Percentiles rank a stretch among this genome's conserved stretches.
These are phyloP conservation scores for Rhododendron williamsianum DNA, from an alignment of 148 eudicot genomes.

Conservation along the genomic window DNA sequence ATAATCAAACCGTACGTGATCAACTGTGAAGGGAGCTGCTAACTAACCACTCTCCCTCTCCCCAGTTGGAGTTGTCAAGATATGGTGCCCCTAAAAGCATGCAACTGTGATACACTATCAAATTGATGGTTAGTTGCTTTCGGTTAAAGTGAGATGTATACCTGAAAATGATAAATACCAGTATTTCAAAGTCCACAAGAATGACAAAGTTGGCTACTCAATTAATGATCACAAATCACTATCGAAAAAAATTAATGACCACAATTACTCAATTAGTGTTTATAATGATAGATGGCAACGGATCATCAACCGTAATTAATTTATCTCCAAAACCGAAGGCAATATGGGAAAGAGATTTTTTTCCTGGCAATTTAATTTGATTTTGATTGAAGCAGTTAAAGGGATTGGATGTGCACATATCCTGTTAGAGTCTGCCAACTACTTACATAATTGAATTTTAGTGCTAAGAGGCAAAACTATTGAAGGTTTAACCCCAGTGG, in stretches of 20 bases:
- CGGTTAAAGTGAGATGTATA: not conserved
- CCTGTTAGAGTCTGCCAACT: constrained; percentile 8
- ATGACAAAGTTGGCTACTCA: not conserved
- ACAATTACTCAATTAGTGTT: not conserved
- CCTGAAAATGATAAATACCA: not conserved
- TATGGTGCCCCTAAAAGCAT: too few species aligned
- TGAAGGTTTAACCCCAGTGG: not conserved
- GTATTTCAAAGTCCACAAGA: not conserved
- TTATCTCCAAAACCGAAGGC: not conserved
- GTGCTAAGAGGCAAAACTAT: not conserved
- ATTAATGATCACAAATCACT: not conserved
- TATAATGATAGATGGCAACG: not conserved
- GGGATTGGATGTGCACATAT: constrained; percentile 8
- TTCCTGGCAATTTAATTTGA: not conserved
- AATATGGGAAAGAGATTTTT: not conserved
- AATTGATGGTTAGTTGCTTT: not conserved
- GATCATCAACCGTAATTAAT: constrained; percentile 5
- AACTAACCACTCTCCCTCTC: too few species aligned
- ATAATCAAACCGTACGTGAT: too few species aligned
- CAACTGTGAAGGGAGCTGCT: too few species aligned
- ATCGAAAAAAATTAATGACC: not conserved
- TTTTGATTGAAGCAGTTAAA: not conserved
- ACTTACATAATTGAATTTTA: constrained; percentile 6
- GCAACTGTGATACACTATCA: too few species aligned
- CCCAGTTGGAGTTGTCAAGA: too few species aligned